Base-by-base conservation (phyloP, 164 flowering plant species). In the Magnolia officinalis region DNA sequence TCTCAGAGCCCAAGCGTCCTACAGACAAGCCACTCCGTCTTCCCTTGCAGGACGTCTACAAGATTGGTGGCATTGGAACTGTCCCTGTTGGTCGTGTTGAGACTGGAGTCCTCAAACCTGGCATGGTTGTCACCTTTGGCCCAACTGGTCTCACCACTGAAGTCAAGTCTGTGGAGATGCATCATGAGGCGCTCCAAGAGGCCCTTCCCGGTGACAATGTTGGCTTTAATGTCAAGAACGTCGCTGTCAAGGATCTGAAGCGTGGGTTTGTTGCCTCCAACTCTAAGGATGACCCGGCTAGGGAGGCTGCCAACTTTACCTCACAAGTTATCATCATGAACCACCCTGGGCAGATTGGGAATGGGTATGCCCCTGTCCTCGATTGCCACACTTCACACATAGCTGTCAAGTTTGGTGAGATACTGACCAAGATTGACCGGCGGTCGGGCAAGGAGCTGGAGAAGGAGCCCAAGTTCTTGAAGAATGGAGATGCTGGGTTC, bases 251-350 rank as follows among this genome's bases (percentile, higher is more conserved):
- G 75, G 78, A 81, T 67, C 73, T 81, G 0, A 77, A 81, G 75
- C 80, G 80, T 66, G 83, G 83, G 23, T 70, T 64, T 61, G 83
- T 81, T 24, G 80, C 80, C 26, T 77, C 78, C 3, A 75, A 80
- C 61, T 80, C 82, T 58, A 80, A 80, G 77, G 77, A 80, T 11
- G 82, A 80, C 21, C 82, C 82, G 0, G 75, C 82, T 4, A 80
- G 63, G 77, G 79, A 77, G 59, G 83, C 83, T 10, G 80, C 80
- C 0, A 81, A 75, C 80, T 81, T 81, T 66, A 78, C 83, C 5
- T 74, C 83, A 4, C 83, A 81, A 55, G 83, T 81, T 18, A 81
- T 81, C 14, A 81, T 81, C 76, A 81, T 81, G 83, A 81, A 81
- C 74, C 83, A 81, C 74, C 83, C 83, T n/a, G 80, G 80, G 21